Conservation (phyloP, 2,329 filamentous ascomycete species). For the Seiridium cupressi region DNA sequence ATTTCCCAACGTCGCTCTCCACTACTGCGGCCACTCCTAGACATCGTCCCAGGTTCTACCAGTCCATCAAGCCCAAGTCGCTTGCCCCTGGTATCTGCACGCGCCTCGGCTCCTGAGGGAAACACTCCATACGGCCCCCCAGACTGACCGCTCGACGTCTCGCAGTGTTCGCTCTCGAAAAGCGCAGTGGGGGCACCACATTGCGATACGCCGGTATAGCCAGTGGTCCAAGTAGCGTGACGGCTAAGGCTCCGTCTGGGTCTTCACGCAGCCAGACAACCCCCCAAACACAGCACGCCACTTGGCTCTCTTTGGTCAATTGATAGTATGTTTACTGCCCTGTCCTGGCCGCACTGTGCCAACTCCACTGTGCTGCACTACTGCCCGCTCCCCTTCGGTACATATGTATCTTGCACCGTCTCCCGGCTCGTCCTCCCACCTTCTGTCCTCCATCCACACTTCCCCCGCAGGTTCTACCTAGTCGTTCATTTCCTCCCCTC, state of each 20-base stretch:
- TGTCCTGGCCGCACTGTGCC: not conserved
- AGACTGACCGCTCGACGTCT: slow-evolving; percentile 27
- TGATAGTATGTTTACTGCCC: not conserved
- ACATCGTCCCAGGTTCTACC: not conserved
- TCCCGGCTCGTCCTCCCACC: slow-evolving; percentile 17
- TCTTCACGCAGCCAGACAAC: not conserved
- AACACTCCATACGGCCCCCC: slow-evolving; percentile 7
- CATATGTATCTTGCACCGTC: not conserved
- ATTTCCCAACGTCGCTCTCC: slow-evolving; percentile 10
- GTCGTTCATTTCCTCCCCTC: slow-evolving; percentile 22
- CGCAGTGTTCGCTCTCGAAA: slow-evolving; percentile 1
- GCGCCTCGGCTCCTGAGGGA: slow-evolving; percentile 12
- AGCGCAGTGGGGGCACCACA: slow-evolving; percentile 13
- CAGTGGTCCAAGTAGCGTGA: not conserved
- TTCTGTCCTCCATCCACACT: slow-evolving; percentile 14
- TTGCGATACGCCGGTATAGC: not conserved
- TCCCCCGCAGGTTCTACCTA: slow-evolving; percentile 2
- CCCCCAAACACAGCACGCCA: not conserved
- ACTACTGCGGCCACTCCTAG: slow-evolving; percentile 11
- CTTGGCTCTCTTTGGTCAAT: not conserved
- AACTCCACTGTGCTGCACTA: slow-evolving; percentile 3
- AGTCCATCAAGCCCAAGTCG: not conserved
- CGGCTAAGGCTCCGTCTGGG: not conserved
- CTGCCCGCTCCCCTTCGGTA: slow-evolving; percentile 10
- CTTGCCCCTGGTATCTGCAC: slow-evolving; percentile 4